These are phyloP conservation scores for Pichia sp. DNA, from an alignment of 1,139 yeast species.

Conservation along the genomic window DNA sequence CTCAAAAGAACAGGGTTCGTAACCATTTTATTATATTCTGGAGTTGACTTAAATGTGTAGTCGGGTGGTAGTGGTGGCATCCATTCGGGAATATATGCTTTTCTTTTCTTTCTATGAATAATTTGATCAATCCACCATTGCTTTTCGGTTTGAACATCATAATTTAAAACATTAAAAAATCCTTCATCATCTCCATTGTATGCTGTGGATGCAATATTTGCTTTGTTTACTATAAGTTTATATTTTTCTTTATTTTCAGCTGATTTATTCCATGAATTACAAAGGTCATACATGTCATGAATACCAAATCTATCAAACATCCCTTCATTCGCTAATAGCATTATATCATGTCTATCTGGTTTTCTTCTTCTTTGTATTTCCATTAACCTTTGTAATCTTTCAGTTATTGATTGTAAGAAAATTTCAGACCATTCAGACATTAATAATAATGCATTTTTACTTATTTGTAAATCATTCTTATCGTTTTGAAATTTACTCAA, in stretches of 20 bases:
- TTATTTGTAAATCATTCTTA: background rate
- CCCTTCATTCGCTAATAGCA: constrained; percentile 41
- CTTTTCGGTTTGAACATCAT: constrained; percentile 42
- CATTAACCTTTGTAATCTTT: constrained; percentile 46
- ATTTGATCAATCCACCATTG: constrained; percentile 24
- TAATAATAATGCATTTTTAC: constrained; percentile 33
- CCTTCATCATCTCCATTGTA: constrained; percentile 22
- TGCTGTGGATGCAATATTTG: constrained; percentile 3
- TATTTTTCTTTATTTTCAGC: background rate
- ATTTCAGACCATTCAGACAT: constrained; percentile 42
- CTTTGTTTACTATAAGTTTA: constrained; percentile 3
- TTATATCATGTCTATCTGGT: constrained; percentile 56
- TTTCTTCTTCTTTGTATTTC: constrained; percentile 61
- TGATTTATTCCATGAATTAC: constrained; percentile 17
- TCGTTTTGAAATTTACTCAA: background rate
- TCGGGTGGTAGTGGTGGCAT: constrained; percentile 89
- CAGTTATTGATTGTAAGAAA: constrained; percentile 44
- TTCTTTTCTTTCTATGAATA: constrained; percentile 27
- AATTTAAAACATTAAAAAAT: constrained; percentile 30
- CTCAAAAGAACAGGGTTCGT: constrained; percentile 69
- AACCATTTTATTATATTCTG: constrained; percentile 55
- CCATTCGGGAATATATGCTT: constrained; percentile 62
- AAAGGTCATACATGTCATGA: constrained; percentile 35
- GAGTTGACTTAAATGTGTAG: constrained; percentile 77
- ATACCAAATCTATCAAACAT: constrained; percentile 42